phyloP scores from a whole-genome alignment of 768 basidiomycete species.

The Psilocybe azurescens region DNA sequence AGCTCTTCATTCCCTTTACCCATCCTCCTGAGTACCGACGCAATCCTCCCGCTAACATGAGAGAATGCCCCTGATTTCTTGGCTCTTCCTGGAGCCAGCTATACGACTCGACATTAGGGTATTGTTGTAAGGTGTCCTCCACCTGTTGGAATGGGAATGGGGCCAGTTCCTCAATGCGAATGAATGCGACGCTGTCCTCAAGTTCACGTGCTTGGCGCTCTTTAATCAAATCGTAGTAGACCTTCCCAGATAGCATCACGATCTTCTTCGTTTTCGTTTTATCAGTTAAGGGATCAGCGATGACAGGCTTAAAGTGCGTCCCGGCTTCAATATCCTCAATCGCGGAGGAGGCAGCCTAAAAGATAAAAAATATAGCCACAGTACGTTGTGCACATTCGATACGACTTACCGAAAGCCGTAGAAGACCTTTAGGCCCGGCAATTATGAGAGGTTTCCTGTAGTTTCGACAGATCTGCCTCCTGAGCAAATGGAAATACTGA shows the following conservation, averaged over 20 bases:
- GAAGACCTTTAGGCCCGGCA: conserved; percentile 82
- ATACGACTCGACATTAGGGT: conserved; percentile 46
- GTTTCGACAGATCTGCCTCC: conserved; percentile 84
- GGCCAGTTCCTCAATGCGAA: conserved; percentile 85
- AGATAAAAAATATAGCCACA: not conserved
- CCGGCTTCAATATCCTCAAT: conserved; percentile 65
- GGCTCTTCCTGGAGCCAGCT: conserved; percentile 90
- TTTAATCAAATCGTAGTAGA: conserved; percentile 87
- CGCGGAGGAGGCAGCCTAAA: conserved; percentile 74
- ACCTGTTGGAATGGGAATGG: conserved; percentile 84
- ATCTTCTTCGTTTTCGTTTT: conserved; percentile 57
- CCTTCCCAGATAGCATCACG: conserved; percentile 80
- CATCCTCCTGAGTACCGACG: conserved; percentile 50
- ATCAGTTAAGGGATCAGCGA: conserved; percentile 53
- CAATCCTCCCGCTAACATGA: conserved; percentile 67
- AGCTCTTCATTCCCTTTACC: conserved; percentile 37
- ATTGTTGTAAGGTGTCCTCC: conserved; percentile 47
- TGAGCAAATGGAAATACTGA: conserved; percentile 92
- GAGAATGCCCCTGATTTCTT: conserved; percentile 80
- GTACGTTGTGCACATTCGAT: not conserved
- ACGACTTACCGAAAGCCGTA: conserved; percentile 71
- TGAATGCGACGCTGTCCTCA: conserved; percentile 60
- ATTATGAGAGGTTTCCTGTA: conserved; percentile 88
- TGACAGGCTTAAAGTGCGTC: conserved; percentile 70
- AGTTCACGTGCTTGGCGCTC: conserved; percentile 60